These are phyloP conservation scores for Pseudotulostoma volvatum DNA, from an alignment of 495 filamentous ascomycete genomes.

Conservation along the genomic window DNA sequence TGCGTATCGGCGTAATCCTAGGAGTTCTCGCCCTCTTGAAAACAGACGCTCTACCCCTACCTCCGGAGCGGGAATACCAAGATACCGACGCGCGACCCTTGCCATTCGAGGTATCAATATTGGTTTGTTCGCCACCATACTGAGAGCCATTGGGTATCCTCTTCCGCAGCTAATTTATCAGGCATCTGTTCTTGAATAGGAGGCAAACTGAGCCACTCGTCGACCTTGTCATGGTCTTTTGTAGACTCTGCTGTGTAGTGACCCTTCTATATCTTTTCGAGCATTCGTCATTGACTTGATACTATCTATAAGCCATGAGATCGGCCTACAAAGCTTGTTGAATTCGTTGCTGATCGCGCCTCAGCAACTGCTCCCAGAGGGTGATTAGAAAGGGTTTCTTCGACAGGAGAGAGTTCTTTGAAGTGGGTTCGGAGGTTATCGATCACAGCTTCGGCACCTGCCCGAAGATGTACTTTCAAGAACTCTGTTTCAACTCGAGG, in stretches of 20 bases:
- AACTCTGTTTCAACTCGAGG: background rate
- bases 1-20: background rate
- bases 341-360: background rate
- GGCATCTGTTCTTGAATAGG: background rate
- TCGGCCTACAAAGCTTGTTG: background rate
- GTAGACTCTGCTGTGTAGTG: background rate
- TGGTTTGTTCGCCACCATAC: background rate
- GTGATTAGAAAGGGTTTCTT: background rate
- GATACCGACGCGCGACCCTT: background rate
- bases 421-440: background rate
- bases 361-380: background rate
- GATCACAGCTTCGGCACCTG: background rate
- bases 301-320: background rate
- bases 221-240: background rate
- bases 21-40: background rate
- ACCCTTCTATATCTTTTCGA: background rate
- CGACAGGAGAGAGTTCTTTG: background rate
- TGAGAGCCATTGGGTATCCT: background rate
- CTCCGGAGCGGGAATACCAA: background rate
- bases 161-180: background rate
- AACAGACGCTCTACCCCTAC: background rate
- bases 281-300: background rate
- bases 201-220: background rate
- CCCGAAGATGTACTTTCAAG: background rate
- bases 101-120: background rate